These are phyloP conservation scores for Ustilago hordei DNA, from an alignment of 1,284 basidiomycete genomes.

Conservation along the genomic window DNA sequence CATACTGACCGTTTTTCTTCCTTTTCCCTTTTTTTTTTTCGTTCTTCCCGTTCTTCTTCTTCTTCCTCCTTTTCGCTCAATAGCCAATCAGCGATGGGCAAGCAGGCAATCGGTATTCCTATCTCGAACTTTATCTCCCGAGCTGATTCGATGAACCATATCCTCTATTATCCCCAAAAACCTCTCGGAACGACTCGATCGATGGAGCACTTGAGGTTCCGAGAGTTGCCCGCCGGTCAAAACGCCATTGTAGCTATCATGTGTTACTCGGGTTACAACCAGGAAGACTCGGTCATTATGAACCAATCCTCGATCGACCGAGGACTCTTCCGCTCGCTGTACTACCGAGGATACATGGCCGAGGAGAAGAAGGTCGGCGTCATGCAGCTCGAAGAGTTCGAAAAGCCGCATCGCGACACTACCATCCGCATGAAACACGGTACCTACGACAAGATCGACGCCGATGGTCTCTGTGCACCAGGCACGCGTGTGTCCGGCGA, in stretches of 20 bases:
- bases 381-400: constrained; percentile 85
- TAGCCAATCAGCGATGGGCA: constrained; percentile 19
- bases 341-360: constrained; percentile 97
- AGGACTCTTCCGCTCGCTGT: constrained; percentile 97
- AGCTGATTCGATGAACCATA: constrained; percentile 77
- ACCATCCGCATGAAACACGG: constrained; percentile 98
- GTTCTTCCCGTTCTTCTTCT: neutral
- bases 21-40: neutral
- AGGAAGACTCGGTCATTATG: constrained; percentile 99
- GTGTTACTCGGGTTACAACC: constrained; percentile 99
- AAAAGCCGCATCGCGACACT: constrained; percentile 92
- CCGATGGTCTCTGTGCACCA: constrained; percentile 93
- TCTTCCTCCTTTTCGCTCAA: neutral
- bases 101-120: constrained; percentile 76
- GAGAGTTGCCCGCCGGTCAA: constrained; percentile 95
- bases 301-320: constrained; percentile 98
- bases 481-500: constrained; percentile 95
- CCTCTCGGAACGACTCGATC: constrained; percentile 97
- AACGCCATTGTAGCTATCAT: constrained; percentile 98
- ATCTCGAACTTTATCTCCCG: constrained; percentile 96
- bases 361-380: constrained; percentile 96
- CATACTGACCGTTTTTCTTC: neutral
- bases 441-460: constrained; percentile 97
- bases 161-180: constrained; percentile 97
- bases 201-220: constrained; percentile 98